Base-by-base conservation (phyloP, 2,329 filamentous ascomycete species). In the Pseudogymnoascus sp. region DNA sequence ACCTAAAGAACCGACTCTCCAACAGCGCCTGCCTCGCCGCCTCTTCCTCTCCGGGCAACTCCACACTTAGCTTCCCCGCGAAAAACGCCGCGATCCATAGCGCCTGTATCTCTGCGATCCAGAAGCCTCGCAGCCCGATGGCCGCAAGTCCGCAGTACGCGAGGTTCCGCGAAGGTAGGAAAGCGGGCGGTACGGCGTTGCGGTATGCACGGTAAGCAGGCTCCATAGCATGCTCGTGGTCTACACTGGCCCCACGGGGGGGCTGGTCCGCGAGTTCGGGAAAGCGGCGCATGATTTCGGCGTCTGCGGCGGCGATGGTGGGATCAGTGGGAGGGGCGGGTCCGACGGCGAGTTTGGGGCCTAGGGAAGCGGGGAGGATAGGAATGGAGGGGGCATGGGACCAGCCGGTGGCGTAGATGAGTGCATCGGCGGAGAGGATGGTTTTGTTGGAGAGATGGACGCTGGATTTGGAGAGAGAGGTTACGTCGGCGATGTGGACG, bases 31-130 rank as follows among this genome's bases (percentile, higher is more conserved):
- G 80, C 3, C 75, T 73, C 22, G 84, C 69, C 7, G 77, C 75
- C 11, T 75, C 73, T 4, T 69, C 65, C 14, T 64, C 65, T 30
- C 12, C 28, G 4, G 52, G 58, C 12, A 61, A 19, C 2, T 22
- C 12, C 2, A 6, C 67, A 64, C 76, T 68, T 3, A 89, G 72
- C 28, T 76, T 73, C 36, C 77, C 78, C 52, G 80, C 77, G 39
- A 92, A 80, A 69, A 84, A 90, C 0, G 87, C 86, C 0, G 78
- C 76, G 41, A 87, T 77, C 85, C 85, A 88, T 2, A 88, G 74
- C 0, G 81, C 80, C 67, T 82, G 79, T 3, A 76, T 65, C 61
- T 81, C 76, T 0, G 75, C 72, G 19, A 75, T 71, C 5, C 77
- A 75, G 2, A 71, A 68, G 7, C 74, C 76, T 36, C 73, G 73